These are phyloP conservation scores for Chaetomium sp. DNA, from an alignment of 2,329 filamentous ascomycete genomes.

Conservation along the genomic window DNA sequence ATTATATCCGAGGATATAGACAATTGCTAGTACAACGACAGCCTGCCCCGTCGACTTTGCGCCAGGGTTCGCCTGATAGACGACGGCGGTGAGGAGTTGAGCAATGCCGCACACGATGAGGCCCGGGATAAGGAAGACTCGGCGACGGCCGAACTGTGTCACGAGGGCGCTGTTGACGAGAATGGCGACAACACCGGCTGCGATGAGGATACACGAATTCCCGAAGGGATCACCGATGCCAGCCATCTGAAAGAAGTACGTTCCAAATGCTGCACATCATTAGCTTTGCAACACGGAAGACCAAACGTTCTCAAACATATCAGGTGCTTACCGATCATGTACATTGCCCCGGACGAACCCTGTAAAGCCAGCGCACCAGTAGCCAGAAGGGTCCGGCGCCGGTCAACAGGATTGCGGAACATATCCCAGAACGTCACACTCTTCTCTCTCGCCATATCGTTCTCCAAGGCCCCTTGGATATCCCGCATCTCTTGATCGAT, in stretches of 20 bases:
- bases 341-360: constrained; percentile 58
- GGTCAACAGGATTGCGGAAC: constrained; percentile 53
- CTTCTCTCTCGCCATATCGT: constrained; percentile 37
- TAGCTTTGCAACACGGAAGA: not conserved
- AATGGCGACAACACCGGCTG: constrained; percentile 55
- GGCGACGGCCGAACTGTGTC: constrained; percentile 54
- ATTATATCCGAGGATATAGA: constrained; percentile 58
- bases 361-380: constrained; percentile 52
- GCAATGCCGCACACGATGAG: constrained; percentile 54
- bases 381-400: constrained; percentile 51
- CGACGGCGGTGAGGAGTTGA: constrained; percentile 54
- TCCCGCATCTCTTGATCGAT: constrained; percentile 41
- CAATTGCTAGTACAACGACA: constrained; percentile 54
- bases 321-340: constrained; percentile 51
- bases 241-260: constrained; percentile 63
- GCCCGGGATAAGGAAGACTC: constrained; percentile 54
- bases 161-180: constrained; percentile 55
- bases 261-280: constrained; percentile 50
- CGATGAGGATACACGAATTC: constrained; percentile 57
- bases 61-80: constrained; percentile 50
- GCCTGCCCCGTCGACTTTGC: constrained; percentile 45
- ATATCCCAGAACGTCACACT: constrained; percentile 49
- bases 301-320: not conserved
- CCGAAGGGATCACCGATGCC: constrained; percentile 56
- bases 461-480: constrained; percentile 42